Conservation (phyloP, 139 green algal genomes). For the Tetraselmis chui region DNA sequence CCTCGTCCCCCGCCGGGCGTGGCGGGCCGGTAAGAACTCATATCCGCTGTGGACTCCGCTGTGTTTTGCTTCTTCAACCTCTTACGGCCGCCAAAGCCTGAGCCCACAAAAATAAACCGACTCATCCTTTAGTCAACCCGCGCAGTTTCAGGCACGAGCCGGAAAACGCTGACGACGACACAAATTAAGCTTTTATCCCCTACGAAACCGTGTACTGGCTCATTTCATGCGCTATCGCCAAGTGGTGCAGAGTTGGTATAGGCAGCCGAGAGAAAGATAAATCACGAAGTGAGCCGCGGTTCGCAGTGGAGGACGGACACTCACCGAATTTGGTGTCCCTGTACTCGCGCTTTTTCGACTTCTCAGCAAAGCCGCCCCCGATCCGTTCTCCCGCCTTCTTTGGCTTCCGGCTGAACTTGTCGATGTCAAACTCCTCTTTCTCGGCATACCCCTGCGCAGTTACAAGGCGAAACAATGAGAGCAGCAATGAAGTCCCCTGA, state of each 20-base stretch:
- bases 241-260: too few species aligned
- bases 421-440: slow-evolving; percentile 1
- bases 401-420: background rate
- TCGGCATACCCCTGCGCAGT: background rate
- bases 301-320: background rate
- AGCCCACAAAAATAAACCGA: background rate
- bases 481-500: background rate
- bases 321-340: slow-evolving; percentile 64
- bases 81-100: slow-evolving; percentile 85
- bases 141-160: too few species aligned
- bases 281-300: slow-evolving; percentile 20
- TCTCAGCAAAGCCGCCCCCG: background rate
- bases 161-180: too few species aligned
- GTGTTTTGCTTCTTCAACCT: slow-evolving; percentile 86
- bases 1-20: slow-evolving; percentile 10
- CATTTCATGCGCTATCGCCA: too few species aligned
- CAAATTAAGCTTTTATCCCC: too few species aligned
- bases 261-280: too few species aligned
- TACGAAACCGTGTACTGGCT: too few species aligned
- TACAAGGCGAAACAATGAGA: background rate
- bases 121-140: too few species aligned
- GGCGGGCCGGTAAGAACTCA: slow-evolving; percentile 51
- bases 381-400: background rate
- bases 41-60: slow-evolving; percentile 61
- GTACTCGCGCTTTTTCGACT: slow-evolving; percentile 46